Conservation (phyloP, 768 basidiomycete genomes). For the Leccinum obscurum region DNA sequence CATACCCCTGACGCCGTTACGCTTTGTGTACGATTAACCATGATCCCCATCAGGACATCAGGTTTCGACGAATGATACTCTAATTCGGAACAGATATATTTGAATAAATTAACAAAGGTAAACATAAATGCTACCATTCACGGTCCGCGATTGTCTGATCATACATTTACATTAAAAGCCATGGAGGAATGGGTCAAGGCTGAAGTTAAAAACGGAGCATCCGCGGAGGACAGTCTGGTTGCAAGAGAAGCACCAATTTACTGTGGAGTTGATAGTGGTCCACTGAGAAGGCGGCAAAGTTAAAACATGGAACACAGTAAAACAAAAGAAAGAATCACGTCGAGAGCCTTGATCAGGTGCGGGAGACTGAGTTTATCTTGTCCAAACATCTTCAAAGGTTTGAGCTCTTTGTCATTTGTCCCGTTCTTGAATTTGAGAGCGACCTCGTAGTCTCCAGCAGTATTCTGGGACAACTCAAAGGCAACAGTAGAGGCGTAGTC, state of each 20-base stretch:
- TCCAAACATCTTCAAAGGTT: constrained; percentile 69
- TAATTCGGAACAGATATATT: not conserved
- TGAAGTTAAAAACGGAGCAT: constrained; percentile 33
- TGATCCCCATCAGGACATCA: not conserved
- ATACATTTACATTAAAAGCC: constrained; percentile 23
- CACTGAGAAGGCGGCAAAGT: constrained; percentile 13
- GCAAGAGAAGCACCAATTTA: constrained; percentile 36
- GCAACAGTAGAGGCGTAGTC: constrained; percentile 72
- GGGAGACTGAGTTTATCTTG: constrained; percentile 25
- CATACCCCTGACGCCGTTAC: not conserved
- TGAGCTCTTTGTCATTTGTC: constrained; percentile 52
- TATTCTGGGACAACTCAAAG: constrained; percentile 64
- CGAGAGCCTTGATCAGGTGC: constrained; percentile 17
- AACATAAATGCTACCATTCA: not conserved
- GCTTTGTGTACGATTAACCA: not conserved
- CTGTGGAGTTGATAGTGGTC: constrained; percentile 32
- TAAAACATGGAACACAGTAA: not conserved
- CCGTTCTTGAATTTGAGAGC: constrained; percentile 85
- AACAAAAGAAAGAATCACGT: constrained; percentile 11
- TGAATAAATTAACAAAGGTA: not conserved
- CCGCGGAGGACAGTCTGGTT: constrained; percentile 34
- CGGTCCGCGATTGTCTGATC: not conserved
- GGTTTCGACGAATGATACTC: not conserved
- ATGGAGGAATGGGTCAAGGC: constrained; percentile 29
- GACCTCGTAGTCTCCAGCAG: constrained; percentile 68